Evolutionary conservation across 2,329 filamentous ascomycete genomes (phyloP).

Genomic region (Parastagonospora avenae): DNA sequence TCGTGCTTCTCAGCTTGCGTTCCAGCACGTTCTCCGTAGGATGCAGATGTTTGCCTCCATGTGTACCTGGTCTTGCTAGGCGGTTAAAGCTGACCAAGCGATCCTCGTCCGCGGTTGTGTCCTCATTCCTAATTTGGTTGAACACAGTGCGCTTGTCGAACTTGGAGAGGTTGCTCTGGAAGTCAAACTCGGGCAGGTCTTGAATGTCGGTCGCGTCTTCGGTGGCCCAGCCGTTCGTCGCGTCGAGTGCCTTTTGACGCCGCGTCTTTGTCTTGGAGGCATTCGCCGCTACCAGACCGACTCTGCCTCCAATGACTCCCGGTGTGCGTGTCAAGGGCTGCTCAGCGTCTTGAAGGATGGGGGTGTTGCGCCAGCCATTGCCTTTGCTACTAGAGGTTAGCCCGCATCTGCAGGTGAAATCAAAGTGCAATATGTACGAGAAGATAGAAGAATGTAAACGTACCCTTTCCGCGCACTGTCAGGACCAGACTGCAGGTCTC

Average conservation of each 20-base stretch:
- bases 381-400: slow-evolving; percentile 51
- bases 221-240: slow-evolving; percentile 87
- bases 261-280: slow-evolving; percentile 50
- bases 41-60: slow-evolving; percentile 84
- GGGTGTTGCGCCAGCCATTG: slow-evolving; percentile 72
- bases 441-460: slow-evolving; percentile 35
- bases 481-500: slow-evolving; percentile 28
- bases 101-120: slow-evolving; percentile 85
- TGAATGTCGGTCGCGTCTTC: slow-evolving; percentile 95
- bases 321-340: slow-evolving; percentile 42
- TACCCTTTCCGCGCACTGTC: slow-evolving; percentile 41
- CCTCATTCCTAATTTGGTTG: slow-evolving; percentile 86
- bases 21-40: slow-evolving; percentile 91
- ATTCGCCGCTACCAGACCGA: slow-evolving; percentile 44
- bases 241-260: slow-evolving; percentile 57
- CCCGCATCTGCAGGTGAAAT: not conserved
- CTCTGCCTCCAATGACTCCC: slow-evolving; percentile 45
- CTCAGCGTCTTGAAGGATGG: slow-evolving; percentile 66
- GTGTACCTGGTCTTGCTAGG: slow-evolving; percentile 55
- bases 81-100: slow-evolving; percentile 92
- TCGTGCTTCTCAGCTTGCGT: slow-evolving; percentile 46
- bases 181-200: slow-evolving; percentile 94
- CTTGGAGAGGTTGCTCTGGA: slow-evolving; percentile 84
- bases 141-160: slow-evolving; percentile 95
- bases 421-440: slow-evolving; percentile 2